Evolutionary conservation across 1,284 basidiomycete species (phyloP).

Genomic region (Boletellus deceptivus): DNA sequence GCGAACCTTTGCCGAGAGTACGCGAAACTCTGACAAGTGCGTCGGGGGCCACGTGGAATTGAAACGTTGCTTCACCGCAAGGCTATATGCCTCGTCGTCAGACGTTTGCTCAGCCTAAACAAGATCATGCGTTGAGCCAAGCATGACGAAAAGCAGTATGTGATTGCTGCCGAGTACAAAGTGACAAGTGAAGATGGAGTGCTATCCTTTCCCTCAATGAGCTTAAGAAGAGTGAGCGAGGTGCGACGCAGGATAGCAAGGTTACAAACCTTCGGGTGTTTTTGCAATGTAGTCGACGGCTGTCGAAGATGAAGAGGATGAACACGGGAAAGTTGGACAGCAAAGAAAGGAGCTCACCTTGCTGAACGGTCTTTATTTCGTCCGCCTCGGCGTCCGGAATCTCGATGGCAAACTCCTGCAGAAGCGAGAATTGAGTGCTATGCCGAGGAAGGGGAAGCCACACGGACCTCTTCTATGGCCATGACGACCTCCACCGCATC

Average conservation of each 20-base stretch:
- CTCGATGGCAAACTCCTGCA: slow-evolving; percentile 83
- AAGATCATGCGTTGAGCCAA: not conserved
- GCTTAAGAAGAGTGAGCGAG: slow-evolving; percentile 20
- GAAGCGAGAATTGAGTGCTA: slow-evolving; percentile 1
- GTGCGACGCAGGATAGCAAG: not conserved
- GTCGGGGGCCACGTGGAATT: slow-evolving; percentile 17
- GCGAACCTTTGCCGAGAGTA: slow-evolving; percentile 61
- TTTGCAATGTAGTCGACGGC: slow-evolving; percentile 98
- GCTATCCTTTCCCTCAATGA: slow-evolving; percentile 22
- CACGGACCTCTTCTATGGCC: slow-evolving; percentile 94
- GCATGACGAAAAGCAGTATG: slow-evolving; percentile 1
- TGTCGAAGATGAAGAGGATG: slow-evolving; percentile 34
- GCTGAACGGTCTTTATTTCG: slow-evolving; percentile 90
- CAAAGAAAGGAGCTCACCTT: slow-evolving; percentile 58
- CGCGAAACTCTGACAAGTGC: slow-evolving; percentile 57
- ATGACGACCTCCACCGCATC: slow-evolving; percentile 99
- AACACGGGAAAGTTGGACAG: slow-evolving; percentile 7
- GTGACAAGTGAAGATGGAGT: slow-evolving; percentile 9
- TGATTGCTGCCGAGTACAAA: slow-evolving; percentile 25
- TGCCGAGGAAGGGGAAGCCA: not conserved
- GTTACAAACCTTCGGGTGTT: slow-evolving; percentile 78
- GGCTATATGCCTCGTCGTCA: too few species aligned
- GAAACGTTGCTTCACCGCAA: too few species aligned
- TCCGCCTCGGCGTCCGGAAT: slow-evolving; percentile 99
- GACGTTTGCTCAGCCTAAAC: slow-evolving; percentile 3